Conservation (phyloP, 1,284 basidiomycete species). For the Rhodofomes roseus region DNA sequence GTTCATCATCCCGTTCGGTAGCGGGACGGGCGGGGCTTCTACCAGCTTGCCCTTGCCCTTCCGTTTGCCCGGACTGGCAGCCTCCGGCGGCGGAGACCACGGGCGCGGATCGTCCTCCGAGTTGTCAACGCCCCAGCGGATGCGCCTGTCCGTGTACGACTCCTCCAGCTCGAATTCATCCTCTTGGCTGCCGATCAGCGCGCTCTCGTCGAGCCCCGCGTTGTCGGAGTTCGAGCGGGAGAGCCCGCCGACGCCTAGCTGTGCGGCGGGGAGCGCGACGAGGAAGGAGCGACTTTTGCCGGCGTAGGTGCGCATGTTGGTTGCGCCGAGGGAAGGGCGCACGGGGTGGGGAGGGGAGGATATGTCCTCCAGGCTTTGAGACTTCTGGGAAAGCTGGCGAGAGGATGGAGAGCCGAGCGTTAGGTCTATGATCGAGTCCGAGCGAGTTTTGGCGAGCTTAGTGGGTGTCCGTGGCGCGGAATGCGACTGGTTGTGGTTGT, state of each 20-base stretch:
- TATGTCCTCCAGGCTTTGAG: constrained; percentile 14
- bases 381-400: constrained; percentile 17
- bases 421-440: constrained; percentile 19
- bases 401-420: constrained; percentile 14
- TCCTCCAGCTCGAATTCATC: constrained; percentile 57
- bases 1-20: constrained; percentile 59
- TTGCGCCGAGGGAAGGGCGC: constrained; percentile 19
- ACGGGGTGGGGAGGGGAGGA: constrained; percentile 18
- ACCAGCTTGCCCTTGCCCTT: constrained; percentile 28
- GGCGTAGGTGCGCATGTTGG: constrained; percentile 61
- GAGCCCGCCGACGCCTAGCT: constrained; percentile 19
- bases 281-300: constrained; percentile 75
- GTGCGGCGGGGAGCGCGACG: constrained; percentile 45
- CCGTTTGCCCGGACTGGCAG: constrained; percentile 27
- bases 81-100: constrained; percentile 28
- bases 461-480: constrained; percentile 33
- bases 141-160: constrained; percentile 64
- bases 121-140: constrained; percentile 71
- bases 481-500: constrained; percentile 22
- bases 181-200: constrained; percentile 31
- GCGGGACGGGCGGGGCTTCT: constrained; percentile 24
- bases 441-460: constrained; percentile 18
- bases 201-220: constrained; percentile 19
- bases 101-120: constrained; percentile 64
- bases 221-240: constrained; percentile 14